Conservation (phyloP, 23 red algal genomes). For the Gracilaria gracilis region DNA sequence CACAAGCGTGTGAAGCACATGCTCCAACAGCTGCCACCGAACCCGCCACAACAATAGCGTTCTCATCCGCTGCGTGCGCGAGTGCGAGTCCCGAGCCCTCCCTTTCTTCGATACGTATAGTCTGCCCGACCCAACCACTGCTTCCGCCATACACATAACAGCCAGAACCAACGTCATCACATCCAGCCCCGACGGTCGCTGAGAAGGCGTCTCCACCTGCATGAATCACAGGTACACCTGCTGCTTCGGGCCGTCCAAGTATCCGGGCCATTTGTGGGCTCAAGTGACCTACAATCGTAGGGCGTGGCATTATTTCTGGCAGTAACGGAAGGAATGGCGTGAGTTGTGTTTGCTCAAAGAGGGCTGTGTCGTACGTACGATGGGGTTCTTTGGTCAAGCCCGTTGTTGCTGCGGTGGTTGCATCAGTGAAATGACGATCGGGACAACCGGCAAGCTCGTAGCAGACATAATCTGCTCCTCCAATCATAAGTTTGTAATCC, state of each 20-base stretch:
- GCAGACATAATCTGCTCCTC: constrained; percentile 52
- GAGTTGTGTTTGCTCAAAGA: constrained; percentile 35
- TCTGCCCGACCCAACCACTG: constrained; percentile 59
- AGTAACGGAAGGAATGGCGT: constrained; percentile 21
- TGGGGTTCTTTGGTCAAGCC: constrained; percentile 42
- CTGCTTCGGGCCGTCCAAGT: constrained; percentile 30
- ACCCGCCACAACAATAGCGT: constrained; percentile 8
- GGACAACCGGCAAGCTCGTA: constrained; percentile 31
- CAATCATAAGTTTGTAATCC: constrained; percentile 47
- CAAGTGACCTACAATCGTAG: constrained; percentile 42
- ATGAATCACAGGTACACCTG: constrained; percentile 61
- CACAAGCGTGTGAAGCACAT: constrained; percentile 17
- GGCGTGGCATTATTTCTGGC: constrained; percentile 55
- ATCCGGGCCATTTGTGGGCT: constrained; percentile 28
- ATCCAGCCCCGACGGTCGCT: constrained; percentile 58
- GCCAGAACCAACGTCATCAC: constrained; percentile 23
- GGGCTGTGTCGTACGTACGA: constrained; percentile 37
- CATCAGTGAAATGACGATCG: constrained; percentile 48
- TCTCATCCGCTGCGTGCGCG: constrained; percentile 42
- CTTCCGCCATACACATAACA: constrained; percentile 61
- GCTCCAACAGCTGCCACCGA: constrained; percentile 41
- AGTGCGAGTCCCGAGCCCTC: constrained; percentile 22
- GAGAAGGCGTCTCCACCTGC: constrained; percentile 63
- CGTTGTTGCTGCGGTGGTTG: constrained; percentile 59
- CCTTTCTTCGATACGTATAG: background rate